Conservation (phyloP, 257 asterid species). For the Fraxinus excelsior region DNA sequence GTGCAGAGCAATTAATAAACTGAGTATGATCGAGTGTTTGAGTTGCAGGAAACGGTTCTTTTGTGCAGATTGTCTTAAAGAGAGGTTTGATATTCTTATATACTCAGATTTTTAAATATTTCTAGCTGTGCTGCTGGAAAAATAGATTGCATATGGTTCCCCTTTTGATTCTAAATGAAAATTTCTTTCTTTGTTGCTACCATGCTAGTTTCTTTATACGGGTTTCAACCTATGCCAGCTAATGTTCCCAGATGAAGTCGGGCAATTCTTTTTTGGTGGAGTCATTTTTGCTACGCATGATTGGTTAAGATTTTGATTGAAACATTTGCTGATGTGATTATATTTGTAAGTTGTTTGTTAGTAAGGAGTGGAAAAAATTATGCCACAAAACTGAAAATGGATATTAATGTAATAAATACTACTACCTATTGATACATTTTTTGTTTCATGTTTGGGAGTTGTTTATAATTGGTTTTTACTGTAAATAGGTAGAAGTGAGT, state of each 20-base stretch:
- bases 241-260: neutral
- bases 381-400: neutral
- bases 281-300: constrained; percentile 6
- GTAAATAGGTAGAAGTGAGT: too few relatives aligned
- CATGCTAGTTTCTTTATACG: neutral
- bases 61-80: constrained; percentile 71
- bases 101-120: neutral
- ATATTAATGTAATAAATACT: neutral
- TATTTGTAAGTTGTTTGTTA: neutral
- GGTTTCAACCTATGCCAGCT: neutral
- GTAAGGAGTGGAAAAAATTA: constrained; percentile 7
- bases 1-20: constrained; percentile 62
- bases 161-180: neutral
- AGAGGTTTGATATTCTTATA: constrained; percentile 52
- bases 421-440: neutral
- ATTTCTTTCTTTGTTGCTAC: too few relatives aligned
- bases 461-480: too few relatives aligned
- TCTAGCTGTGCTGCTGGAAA: neutral
- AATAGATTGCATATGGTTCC: neutral
- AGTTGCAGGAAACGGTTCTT: constrained; percentile 79
- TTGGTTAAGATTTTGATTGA: constrained; percentile 10
- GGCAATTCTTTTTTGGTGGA: neutral
- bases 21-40: constrained; percentile 68
- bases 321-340: neutral
- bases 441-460: neutral